Conservation (phyloP, 2,329 filamentous ascomycete genomes). For the Verticillium albo-atrum region DNA sequence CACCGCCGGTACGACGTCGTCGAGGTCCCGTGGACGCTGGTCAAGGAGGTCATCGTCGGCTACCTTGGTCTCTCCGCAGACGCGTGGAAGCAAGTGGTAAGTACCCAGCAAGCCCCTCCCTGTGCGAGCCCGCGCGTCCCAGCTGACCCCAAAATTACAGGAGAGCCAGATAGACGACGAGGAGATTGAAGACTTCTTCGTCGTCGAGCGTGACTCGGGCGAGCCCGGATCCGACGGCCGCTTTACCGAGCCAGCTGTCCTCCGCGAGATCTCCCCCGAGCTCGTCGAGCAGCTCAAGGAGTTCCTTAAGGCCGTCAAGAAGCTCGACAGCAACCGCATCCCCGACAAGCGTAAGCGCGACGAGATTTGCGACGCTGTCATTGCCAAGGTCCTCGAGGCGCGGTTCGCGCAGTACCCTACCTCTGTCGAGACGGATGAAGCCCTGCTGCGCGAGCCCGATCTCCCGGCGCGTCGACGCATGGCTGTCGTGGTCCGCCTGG, state of each 20-base stretch:
- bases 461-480: constrained; percentile 41
- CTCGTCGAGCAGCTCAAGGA: constrained; percentile 47
- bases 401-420: constrained; percentile 38
- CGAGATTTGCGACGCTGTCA: constrained; percentile 35
- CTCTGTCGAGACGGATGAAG: constrained; percentile 32
- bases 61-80: constrained; percentile 31
- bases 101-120: constrained; percentile 29
- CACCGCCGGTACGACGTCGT: constrained; percentile 79
- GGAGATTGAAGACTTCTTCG: constrained; percentile 70
- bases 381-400: constrained; percentile 31
- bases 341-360: constrained; percentile 47
- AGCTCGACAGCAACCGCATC: constrained; percentile 34
- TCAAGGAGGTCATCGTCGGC: constrained; percentile 41
- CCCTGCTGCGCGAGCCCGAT: constrained; percentile 24
- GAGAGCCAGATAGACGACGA: constrained; percentile 54
- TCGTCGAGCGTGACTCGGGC: constrained; percentile 53
- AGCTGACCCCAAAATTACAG: neutral
- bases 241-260: constrained; percentile 28
- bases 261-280: constrained; percentile 43
- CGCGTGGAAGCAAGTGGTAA: constrained; percentile 37
- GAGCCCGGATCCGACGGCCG: constrained; percentile 47
- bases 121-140: neutral
- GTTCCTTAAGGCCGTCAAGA: constrained; percentile 45
- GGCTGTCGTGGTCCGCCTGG: constrained; percentile 64
- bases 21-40: constrained; percentile 63